Base-by-base conservation (phyloP, 2,329 filamentous ascomycete genomes). In the Dothiorella sarmentorum region DNA sequence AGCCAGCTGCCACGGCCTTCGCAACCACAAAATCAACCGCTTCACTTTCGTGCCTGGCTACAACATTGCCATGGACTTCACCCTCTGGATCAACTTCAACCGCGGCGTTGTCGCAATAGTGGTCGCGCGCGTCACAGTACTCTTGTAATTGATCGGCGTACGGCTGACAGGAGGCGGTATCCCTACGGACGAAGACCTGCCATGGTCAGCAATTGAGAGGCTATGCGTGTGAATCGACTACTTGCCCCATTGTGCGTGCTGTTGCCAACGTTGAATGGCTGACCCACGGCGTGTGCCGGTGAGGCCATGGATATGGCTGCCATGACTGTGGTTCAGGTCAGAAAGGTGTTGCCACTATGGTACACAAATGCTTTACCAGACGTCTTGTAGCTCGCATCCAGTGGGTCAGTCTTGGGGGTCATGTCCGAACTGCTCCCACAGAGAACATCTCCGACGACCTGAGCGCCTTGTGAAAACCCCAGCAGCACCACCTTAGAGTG, bases 391-490 rank as follows among this genome's bases (percentile, higher is more conserved):
- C 20, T 7, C 13, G 29, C 1, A 4, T 3, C 44, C 1, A 49
- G 18, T 4, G 44, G 44, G 6, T 7, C 44, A 0, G 44, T 49
- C 26, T 35, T 49, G 44, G 44, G 44, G 9, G 27, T 18, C 5
- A 49, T 49, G 9, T 22, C 29, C 2, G 15, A 13, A 10, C 31
- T 40, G n/a, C 18, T 42, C 18, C 68, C 68, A 22, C 64, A 65
- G 43, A 71, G 52, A 7, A 63, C 62, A 59, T 71, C 68, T 3
- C 66, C 66, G 40, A 69, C 63, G 24, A 71, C 61, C 51, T 67
- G 62, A 1, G 65, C 69, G 2, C 69, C 69, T 57, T 71, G 68
- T 7, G 67, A 69, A 59, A 70, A 71, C 7, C 69, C 68, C 31
- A 66, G 17, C 26, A 71, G 52, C 7, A 68, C 65, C 9, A 71